Evolutionary conservation across 1,284 basidiomycete genomes (phyloP), one percentile per base, ranked within the genome.

Genomic region (Malassezia furfur): DNA sequence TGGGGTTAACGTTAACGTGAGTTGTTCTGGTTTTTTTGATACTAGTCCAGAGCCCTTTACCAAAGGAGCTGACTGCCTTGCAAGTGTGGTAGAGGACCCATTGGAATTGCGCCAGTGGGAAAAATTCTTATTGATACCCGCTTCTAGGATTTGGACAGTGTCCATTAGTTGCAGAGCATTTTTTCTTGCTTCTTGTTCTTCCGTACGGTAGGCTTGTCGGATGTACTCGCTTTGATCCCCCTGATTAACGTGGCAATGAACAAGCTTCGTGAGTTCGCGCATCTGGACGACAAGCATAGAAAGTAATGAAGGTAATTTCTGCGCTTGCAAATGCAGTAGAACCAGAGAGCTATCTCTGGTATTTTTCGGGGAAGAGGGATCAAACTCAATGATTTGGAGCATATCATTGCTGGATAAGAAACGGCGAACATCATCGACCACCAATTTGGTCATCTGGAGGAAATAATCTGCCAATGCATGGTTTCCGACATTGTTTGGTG

Each of bases 171-270:
- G 41, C 10, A 17, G 5, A 3, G 41, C 25, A 31, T 15, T 15
- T 14, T 28, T 22, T 14, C 10, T n/a, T 3, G 28, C n/a, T 8
- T 3, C n/a, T 2, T 12, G 2, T 12, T 44, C 25, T n/a, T 28
- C 41, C 25, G 3, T 31, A 11, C 1, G n/a, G 8, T 28, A 28
- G 6, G 25, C 11, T 11, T 9, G 8, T 17, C 19, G 19, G 11
- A 28, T 6, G 10, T 9, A 2, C 19, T 21, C 19, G 11, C n/a
- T 6, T 28, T 25, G 39, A 14, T 12, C 4, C 8, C 17, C 17
- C 5, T 32, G 21, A 19, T 3, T 12, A 28, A 38, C 2, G 15
- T 10, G 80, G 70, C 32, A 60, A 41, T 38, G 78, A 10, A 50
- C 21, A 21, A 30, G 40, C 25, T 47, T 53, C 1, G 52, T 39